These are phyloP conservation scores for Phytophthora constricta DNA, from an alignment of 352 stramenopile genomes.

Conservation along the genomic window DNA sequence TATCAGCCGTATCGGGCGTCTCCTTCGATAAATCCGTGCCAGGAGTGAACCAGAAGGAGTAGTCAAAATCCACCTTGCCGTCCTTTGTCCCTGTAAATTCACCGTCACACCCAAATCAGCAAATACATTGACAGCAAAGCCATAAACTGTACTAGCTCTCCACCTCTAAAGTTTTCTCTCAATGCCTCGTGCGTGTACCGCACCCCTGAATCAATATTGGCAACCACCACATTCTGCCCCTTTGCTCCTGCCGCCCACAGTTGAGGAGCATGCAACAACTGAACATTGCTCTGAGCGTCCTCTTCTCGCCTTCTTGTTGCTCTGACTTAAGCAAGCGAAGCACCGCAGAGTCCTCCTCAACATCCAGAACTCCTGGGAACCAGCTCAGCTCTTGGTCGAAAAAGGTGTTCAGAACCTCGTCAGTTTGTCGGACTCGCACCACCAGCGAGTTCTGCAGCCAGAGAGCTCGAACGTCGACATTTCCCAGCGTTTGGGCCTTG, in stretches of 20 bases:
- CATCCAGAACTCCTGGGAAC: constrained; percentile 49
- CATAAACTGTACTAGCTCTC: background rate
- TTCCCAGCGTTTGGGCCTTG: constrained; percentile 9
- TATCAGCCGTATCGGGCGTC: constrained; percentile 67
- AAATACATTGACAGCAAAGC: background rate
- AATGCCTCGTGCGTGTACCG: constrained; percentile 73
- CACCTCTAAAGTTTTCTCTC: constrained; percentile 54
- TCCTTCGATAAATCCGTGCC: constrained; percentile 60
- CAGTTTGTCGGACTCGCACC: constrained; percentile 25
- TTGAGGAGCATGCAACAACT: constrained; percentile 54
- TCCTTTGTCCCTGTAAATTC: constrained; percentile 28
- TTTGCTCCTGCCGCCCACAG: constrained; percentile 48
- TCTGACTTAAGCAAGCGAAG: constrained; percentile 28
- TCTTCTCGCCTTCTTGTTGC: constrained; percentile 12
- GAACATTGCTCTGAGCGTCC: constrained; percentile 51
- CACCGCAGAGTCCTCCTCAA: constrained; percentile 47
- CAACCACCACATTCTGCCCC: constrained; percentile 58
- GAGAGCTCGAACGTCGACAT: constrained; percentile 34
- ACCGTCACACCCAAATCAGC: constrained; percentile 5
- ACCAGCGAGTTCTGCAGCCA: constrained; percentile 75
- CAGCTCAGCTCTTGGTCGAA: constrained; percentile 33
- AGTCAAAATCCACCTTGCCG: constrained; percentile 58
- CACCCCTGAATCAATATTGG: constrained; percentile 77
- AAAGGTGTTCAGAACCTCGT: constrained; percentile 13
- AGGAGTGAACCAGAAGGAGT: constrained; percentile 71